phyloP scores from a whole-genome alignment of 371 early-diverging fungal species.

The Fennellomyces sp. region DNA sequence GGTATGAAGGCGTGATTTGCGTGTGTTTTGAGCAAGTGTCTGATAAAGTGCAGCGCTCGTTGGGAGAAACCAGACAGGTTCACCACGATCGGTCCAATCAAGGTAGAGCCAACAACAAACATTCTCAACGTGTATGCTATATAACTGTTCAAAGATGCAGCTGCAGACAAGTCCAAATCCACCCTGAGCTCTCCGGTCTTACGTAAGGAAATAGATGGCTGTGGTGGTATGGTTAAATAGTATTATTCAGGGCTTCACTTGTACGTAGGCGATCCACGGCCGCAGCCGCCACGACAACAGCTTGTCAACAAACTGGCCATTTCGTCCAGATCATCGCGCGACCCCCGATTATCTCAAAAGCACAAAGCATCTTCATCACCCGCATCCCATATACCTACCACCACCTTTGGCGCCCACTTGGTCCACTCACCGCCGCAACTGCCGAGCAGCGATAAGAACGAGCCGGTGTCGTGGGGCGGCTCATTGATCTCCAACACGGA shows the following conservation, averaged over 20 bases:
- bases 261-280: too few species aligned
- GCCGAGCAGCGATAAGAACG: neutral
- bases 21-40: too few species aligned
- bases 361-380: neutral
- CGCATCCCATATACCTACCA: neutral
- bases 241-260: too few species aligned
- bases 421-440: neutral
- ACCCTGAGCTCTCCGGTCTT: too few species aligned
- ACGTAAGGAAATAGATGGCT: too few species aligned
- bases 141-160: neutral
- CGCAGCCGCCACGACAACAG: neutral
- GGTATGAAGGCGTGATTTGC: neutral
- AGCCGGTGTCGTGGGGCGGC: constrained; percentile 1
- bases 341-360: neutral
- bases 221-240: too few species aligned
- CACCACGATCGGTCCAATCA: neutral
- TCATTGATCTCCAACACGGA: neutral
- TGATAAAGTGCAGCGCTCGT: neutral
- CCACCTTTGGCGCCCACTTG: neutral
- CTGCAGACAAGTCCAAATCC: too few species aligned
- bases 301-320: neutral
- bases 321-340: neutral
- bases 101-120: too few species aligned
- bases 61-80: neutral
- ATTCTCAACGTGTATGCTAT: too few species aligned